These are phyloP conservation scores for Magnaporthales sp. DNA, from an alignment of 2,329 filamentous ascomycete species.

Conservation along the genomic window DNA sequence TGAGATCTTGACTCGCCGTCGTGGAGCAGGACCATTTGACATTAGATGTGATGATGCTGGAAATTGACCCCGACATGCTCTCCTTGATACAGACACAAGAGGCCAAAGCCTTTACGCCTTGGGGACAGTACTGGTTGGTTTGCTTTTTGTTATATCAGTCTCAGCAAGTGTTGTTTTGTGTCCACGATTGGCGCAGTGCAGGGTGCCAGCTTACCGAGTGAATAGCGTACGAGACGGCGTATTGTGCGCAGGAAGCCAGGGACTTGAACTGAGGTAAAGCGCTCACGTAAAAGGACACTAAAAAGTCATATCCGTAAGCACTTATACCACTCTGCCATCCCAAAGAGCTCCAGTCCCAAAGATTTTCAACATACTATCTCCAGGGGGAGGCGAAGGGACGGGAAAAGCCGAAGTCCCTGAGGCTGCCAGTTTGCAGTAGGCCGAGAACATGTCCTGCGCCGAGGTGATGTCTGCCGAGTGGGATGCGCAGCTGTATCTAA, in stretches of 20 bases:
- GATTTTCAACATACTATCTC: constrained; percentile 33
- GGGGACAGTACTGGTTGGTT: constrained; percentile 31
- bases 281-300: constrained; percentile 47
- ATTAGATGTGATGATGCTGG: constrained; percentile 31
- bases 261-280: constrained; percentile 36
- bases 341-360: background rate
- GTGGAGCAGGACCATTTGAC: constrained; percentile 35
- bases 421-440: constrained; percentile 39
- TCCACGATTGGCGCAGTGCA: constrained; percentile 1
- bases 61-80: constrained; percentile 32
- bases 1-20: constrained; percentile 33
- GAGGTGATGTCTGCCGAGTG: constrained; percentile 37
- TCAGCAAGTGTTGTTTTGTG: too few relatives aligned
- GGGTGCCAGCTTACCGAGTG: constrained; percentile 23
- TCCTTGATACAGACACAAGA: constrained; percentile 44
- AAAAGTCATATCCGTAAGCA: background rate
- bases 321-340: background rate
- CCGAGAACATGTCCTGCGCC: constrained; percentile 39
- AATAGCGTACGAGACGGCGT: constrained; percentile 32
- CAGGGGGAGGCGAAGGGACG: constrained; percentile 33
- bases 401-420: constrained; percentile 41
- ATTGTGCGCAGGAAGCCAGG: constrained; percentile 34
- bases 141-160: constrained; percentile 17
- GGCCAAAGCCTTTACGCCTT: constrained; percentile 38
- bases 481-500: constrained; percentile 35